Evolutionary conservation across 1,139 yeast species (phyloP).

Genomic region (Taphrina deformans): DNA sequence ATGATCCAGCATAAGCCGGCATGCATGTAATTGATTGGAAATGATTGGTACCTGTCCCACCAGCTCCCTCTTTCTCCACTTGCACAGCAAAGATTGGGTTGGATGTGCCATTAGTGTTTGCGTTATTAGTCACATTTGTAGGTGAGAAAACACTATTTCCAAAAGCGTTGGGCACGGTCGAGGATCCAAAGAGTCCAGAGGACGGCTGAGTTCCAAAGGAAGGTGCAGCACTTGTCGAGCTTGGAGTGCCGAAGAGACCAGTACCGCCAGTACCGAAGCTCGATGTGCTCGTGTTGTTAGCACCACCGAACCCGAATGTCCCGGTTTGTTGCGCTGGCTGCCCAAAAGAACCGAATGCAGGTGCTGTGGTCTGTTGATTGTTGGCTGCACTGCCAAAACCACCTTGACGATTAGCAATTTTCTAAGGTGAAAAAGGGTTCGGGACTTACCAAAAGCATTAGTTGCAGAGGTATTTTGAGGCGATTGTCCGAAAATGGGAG

Average conservation of each 20-base stretch:
- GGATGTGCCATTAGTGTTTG: slow-evolving; percentile 39
- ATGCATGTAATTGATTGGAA: slow-evolving; percentile 78
- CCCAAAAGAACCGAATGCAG: slow-evolving; percentile 37
- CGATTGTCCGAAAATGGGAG: slow-evolving; percentile 7
- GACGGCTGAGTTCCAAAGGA: slow-evolving; percentile 39
- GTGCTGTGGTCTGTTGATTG: slow-evolving; percentile 32
- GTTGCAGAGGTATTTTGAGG: neutral
- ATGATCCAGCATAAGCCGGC: slow-evolving; percentile 83
- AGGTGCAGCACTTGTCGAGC: slow-evolving; percentile 35
- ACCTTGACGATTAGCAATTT: neutral
- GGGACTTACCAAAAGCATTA: slow-evolving; percentile 7
- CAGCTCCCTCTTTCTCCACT: slow-evolving; percentile 70
- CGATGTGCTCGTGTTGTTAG: slow-evolving; percentile 30
- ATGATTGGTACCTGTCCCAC: slow-evolving; percentile 51
- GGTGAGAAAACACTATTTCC: slow-evolving; percentile 40
- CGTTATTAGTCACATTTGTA: slow-evolving; percentile 7
- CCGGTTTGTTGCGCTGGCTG: slow-evolving; percentile 44
- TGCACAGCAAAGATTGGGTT: slow-evolving; percentile 49
- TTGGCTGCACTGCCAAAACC: slow-evolving; percentile 6
- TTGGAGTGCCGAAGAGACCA: slow-evolving; percentile 46
- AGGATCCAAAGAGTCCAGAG: slow-evolving; percentile 31
- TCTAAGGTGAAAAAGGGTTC: neutral
- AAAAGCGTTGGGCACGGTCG: slow-evolving; percentile 33
- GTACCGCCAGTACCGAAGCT: slow-evolving; percentile 34
- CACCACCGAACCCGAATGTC: slow-evolving; percentile 39